phyloP scores from a whole-genome alignment of 345 rosid genomes.

The Citrus maxima region DNA sequence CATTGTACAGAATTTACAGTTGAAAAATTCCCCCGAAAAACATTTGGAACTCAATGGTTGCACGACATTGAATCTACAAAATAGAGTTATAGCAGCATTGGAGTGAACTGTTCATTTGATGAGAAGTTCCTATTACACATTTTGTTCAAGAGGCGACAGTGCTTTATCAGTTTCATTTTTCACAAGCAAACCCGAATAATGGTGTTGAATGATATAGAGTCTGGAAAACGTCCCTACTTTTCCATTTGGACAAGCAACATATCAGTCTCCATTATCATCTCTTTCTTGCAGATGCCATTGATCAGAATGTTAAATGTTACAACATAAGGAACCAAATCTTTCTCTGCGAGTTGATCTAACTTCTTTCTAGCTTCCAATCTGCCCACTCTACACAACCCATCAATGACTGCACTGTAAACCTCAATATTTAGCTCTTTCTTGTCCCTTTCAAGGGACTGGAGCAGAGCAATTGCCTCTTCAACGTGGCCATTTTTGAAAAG shows the following conservation, averaged over 20 bases:
- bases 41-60: too few species aligned
- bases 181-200: slow-evolving; percentile 2
- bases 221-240: slow-evolving; percentile 15
- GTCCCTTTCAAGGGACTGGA: slow-evolving; percentile 8
- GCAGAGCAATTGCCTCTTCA: slow-evolving; percentile 22
- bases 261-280: neutral
- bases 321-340: slow-evolving; percentile 11
- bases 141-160: neutral
- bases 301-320: slow-evolving; percentile 19
- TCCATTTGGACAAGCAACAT: slow-evolving; percentile 21
- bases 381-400: too few species aligned
- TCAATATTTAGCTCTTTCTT: slow-evolving; percentile 17
- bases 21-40: too few species aligned
- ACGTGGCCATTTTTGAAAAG: slow-evolving; percentile 19
- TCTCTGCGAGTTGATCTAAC: neutral
- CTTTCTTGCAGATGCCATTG: slow-evolving; percentile 17
- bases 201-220: slow-evolving; percentile 11
- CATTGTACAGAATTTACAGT: too few species aligned
- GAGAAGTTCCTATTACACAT: too few species aligned
- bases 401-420: slow-evolving; percentile 3
- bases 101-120: too few species aligned
- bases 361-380: too few species aligned
- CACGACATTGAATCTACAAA: too few species aligned
- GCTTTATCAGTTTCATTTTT: neutral
- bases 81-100: too few species aligned